These are phyloP conservation scores for Petrea volubilis DNA, from an alignment of 257 asterid genomes.

Conservation along the genomic window DNA sequence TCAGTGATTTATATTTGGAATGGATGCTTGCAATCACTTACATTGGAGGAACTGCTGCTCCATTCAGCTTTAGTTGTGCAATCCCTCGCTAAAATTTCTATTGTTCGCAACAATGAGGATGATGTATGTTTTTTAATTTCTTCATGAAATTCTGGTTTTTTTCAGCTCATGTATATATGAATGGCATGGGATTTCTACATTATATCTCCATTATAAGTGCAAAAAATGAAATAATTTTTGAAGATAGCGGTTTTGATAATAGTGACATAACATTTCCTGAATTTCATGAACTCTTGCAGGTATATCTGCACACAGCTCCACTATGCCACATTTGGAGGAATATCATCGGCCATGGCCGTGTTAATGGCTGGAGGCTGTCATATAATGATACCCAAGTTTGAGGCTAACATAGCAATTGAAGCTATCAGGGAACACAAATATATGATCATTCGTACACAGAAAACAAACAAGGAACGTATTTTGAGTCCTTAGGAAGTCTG, in stretches of 20 bases:
- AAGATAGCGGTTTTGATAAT: too few species aligned
- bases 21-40: too few species aligned
- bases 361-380: conserved; percentile 88
- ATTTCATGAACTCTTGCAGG: conserved; percentile 37
- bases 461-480: too few species aligned
- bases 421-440: conserved; percentile 55
- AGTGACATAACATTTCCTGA: too few species aligned
- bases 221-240: too few species aligned
- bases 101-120: conserved; percentile 71
- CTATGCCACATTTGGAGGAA: conserved; percentile 94
- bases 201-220: too few species aligned
- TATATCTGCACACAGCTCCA: conserved; percentile 83
- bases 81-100: conserved; percentile 84
- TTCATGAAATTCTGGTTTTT: not conserved
- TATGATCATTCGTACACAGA: too few species aligned
- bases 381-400: conserved; percentile 71
- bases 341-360: conserved; percentile 89
- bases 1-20: too few species aligned
- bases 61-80: conserved; percentile 77
- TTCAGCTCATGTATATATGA: too few species aligned
- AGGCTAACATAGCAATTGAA: conserved; percentile 55
- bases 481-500: too few species aligned
- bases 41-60: too few species aligned
- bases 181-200: too few species aligned
- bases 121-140: conserved; percentile 67